Conservation (phyloP, 2,329 filamentous ascomycete species). For the Microcera coccophila region DNA sequence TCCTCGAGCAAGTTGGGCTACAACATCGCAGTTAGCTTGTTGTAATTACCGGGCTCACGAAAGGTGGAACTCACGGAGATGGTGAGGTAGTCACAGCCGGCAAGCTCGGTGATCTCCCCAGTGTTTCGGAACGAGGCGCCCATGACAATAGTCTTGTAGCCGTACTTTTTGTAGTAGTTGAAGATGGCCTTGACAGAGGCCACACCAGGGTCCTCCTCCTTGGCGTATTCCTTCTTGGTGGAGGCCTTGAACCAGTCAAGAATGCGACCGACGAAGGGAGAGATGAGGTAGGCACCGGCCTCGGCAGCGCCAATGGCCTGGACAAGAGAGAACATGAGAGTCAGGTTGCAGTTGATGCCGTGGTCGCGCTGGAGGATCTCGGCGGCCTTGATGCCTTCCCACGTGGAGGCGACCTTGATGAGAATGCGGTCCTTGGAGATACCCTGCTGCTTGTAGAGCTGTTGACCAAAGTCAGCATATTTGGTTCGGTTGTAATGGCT, state of each 20-base stretch:
- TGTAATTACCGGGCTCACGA: background rate
- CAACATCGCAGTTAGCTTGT: conserved; percentile 13
- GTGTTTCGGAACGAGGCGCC: conserved; percentile 95
- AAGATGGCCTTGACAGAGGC: conserved; percentile 89
- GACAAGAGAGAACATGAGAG: conserved; percentile 93
- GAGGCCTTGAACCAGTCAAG: conserved; percentile 99
- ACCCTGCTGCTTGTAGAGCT: conserved; percentile 93
- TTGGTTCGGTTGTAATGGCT: too few relatives aligned
- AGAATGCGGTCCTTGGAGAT: conserved; percentile 91
- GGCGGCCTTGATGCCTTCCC: conserved; percentile 99
- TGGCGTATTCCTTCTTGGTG: conserved; percentile 87
- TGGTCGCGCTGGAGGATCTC: conserved; percentile 95
- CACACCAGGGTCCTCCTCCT: conserved; percentile 93
- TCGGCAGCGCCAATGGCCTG: conserved; percentile 96
- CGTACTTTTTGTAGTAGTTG: conserved; percentile 99
- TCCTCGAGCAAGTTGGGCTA: conserved; percentile 92
- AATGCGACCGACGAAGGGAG: conserved; percentile 97
- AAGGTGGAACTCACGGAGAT: conserved; percentile 67
- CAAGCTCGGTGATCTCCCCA: conserved; percentile 96
- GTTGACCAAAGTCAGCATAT: conserved; percentile 6
- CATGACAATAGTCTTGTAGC: conserved; percentile 99
- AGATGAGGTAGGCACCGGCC: conserved; percentile 95
- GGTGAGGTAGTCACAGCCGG: conserved; percentile 97
- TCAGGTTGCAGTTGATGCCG: conserved; percentile 97
- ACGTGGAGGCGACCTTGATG: conserved; percentile 99